Conservation (phyloP, 495 filamentous ascomycete genomes). For the Trichoderma gamsii region DNA sequence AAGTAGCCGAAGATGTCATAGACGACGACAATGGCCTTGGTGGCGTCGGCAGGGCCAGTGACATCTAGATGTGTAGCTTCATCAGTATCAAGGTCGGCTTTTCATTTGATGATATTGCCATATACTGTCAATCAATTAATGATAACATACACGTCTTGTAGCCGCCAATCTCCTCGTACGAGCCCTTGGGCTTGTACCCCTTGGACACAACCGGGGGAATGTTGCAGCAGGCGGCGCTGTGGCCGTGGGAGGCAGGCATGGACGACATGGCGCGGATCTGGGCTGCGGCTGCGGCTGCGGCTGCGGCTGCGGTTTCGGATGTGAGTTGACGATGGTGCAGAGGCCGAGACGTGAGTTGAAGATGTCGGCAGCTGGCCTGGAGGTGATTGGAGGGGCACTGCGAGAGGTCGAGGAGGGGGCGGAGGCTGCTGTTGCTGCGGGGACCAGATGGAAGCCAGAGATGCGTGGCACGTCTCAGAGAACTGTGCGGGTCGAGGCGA, state of each 20-base stretch:
- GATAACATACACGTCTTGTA: slow-evolving; percentile 56
- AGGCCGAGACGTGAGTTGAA: not conserved
- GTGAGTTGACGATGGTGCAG: not conserved
- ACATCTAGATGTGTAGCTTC: slow-evolving; percentile 38
- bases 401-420: not conserved
- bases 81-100: not conserved
- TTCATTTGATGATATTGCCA: not conserved
- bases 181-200: slow-evolving; percentile 60
- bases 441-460: not conserved
- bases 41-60: slow-evolving; percentile 52
- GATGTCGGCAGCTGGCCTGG: not conserved
- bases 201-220: slow-evolving; percentile 60
- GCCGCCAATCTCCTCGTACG: slow-evolving; percentile 55
- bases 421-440: not conserved
- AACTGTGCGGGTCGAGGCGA: not conserved
- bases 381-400: not conserved
- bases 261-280: slow-evolving; percentile 38
- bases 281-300: not conserved
- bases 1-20: slow-evolving; percentile 71
- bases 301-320: not conserved
- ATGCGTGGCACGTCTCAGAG: not conserved
- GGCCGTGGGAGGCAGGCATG: slow-evolving; percentile 45
- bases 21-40: slow-evolving; percentile 55
- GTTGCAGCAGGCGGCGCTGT: slow-evolving; percentile 64
- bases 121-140: not conserved